These are phyloP conservation scores for Scheffersomyces coipomensis DNA, from an alignment of 805 yeast genomes.

Conservation along the genomic window DNA sequence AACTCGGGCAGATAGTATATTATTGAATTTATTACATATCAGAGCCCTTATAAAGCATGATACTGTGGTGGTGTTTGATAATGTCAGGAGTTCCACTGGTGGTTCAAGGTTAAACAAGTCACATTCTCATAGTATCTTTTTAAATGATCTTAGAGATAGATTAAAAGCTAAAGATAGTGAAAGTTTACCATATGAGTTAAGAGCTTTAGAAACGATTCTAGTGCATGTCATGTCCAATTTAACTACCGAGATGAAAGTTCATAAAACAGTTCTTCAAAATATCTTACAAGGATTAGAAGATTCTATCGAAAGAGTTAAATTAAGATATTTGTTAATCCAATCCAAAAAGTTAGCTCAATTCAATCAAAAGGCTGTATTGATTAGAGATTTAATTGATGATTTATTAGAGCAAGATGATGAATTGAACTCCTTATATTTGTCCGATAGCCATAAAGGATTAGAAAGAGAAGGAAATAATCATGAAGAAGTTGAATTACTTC, in stretches of 20 bases:
- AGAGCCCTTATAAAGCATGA: constrained; percentile 54
- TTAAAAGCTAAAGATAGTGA: constrained; percentile 30
- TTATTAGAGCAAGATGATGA: constrained; percentile 86
- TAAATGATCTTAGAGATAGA: constrained; percentile 40
- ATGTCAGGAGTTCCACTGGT: constrained; percentile 12
- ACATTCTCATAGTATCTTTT: constrained; percentile 41
- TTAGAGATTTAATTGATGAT: constrained; percentile 83
- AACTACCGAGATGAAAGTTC: constrained; percentile 84
- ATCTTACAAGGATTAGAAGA: constrained; percentile 76
- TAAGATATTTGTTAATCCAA: constrained; percentile 76
- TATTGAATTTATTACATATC: constrained; percentile 48
- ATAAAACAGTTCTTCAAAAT: constrained; percentile 70
- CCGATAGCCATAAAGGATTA: constrained; percentile 50
- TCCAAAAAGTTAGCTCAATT: constrained; percentile 83
- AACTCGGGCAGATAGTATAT: constrained; percentile 45
- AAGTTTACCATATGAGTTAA: constrained; percentile 76
- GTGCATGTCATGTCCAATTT: constrained; percentile 76
- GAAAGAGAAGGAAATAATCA: constrained; percentile 62
- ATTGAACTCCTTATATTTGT: constrained; percentile 74
- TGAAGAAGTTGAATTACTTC: constrained; percentile 82
- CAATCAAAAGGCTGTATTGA: constrained; percentile 76
- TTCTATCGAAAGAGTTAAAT: constrained; percentile 74
- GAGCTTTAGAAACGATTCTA: constrained; percentile 86
- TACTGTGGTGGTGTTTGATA: constrained; percentile 48
- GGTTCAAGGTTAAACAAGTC: constrained; percentile 45